These are phyloP conservation scores for Geotrichum aggregatum DNA, from an alignment of 1,139 yeast species.

Conservation along the genomic window DNA sequence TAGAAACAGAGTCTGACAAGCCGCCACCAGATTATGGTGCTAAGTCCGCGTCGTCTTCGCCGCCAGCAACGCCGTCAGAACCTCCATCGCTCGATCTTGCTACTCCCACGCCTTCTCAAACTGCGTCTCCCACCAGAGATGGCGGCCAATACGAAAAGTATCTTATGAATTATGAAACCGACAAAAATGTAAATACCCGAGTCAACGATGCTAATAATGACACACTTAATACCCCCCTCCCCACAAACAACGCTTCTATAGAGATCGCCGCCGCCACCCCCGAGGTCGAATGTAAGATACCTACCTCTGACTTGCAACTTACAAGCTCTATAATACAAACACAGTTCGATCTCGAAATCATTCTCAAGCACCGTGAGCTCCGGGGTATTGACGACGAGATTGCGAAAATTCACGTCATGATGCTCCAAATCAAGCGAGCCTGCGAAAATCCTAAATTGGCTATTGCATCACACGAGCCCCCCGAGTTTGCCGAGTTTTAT, in stretches of 20 bases:
- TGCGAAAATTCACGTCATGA: constrained; percentile 59
- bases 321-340: constrained; percentile 34
- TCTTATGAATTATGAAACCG: constrained; percentile 13
- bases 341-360: constrained; percentile 64
- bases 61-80: constrained; percentile 20
- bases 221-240: neutral
- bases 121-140: constrained; percentile 21
- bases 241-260: neutral
- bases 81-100: constrained; percentile 22
- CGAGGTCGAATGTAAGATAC: neutral
- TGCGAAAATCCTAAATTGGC: constrained; percentile 24
- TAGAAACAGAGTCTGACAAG: neutral
- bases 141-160: constrained; percentile 7
- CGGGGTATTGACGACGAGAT: constrained; percentile 57
- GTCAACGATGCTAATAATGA: constrained; percentile 1
- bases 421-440: constrained; percentile 38
- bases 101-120: constrained; percentile 23
- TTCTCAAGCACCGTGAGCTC: constrained; percentile 65
- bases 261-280: neutral
- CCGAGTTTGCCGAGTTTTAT: constrained; percentile 50
- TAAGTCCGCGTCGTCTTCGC: constrained; percentile 14
- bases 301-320: constrained; percentile 1
- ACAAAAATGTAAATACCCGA: constrained; percentile 13
- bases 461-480: constrained; percentile 43
- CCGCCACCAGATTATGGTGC: constrained; percentile 7